Evolutionary conservation across 306 rosid species (phyloP), one percentile per base, ranked within the genome.

Genomic region (Oemleria cerasiformis): DNA sequence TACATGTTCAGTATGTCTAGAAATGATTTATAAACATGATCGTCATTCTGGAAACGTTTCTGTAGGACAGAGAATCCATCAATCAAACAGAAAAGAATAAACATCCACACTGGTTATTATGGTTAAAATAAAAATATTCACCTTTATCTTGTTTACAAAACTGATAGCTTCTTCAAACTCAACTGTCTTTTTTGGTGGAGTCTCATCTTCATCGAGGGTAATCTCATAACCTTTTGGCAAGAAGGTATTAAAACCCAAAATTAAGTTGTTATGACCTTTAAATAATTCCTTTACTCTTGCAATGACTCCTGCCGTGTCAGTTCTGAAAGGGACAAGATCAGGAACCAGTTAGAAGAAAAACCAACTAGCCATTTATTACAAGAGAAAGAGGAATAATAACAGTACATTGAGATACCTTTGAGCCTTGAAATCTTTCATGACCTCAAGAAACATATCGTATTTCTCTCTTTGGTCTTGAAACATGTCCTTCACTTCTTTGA

Each of bases 131-230:
- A 58, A 65, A 7, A 36, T 19, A 41, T 55, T 79, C 67, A 95
- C 99, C 99, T 95, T 95, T 82, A 95, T 95, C 91, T 91, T 95
- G 87, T 88, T 90, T 42, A 95, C 99, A 73, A 95, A 95, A 79
- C 88, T 91, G 75, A 95, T 95, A 68, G 99, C 99, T 89, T 95
- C 97, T 50, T 91, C 96, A 73, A 95, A 95, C 73, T 91, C 96
- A 80, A 95, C 91, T 0, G 96, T 86, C 86, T 91, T 95, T 89
- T 95, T 95, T 19, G 77, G 87, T 65, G 92, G 91, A 79, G 87
- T 82, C 65, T 86, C 89, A 34, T 84, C 97, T 48, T 89, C 97
- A 9, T 91, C 97, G 13, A 88, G 87, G 10, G 97, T 95, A 74
- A 95, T 95, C 83, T 88, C 99, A 80, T 76, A 95, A 13, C 99